Base-by-base conservation (phyloP, 495 filamentous ascomycete genomes). In the Glarea lozoyensis region DNA sequence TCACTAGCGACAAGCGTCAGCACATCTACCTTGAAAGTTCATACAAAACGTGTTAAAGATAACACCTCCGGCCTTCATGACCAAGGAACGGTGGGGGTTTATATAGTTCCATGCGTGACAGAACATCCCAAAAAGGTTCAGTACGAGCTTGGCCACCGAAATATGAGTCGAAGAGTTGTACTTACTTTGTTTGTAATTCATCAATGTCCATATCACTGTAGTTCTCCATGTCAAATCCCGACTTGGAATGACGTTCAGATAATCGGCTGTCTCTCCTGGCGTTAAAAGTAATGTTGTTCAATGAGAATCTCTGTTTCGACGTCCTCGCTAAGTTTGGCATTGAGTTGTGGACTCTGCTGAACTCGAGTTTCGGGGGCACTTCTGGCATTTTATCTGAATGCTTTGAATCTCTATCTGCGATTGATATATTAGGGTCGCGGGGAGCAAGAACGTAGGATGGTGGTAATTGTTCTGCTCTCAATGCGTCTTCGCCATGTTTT, bases 161-260 rank as follows among this genome's bases (percentile, higher is more conserved):
- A n/a, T n/a, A n/a, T n/a, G n/a, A n/a, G n/a, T n/a, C n/a, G n/a
- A n/a, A n/a, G n/a, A n/a, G n/a, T n/a, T n/a, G n/a, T n/a, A n/a
- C n/a, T 16, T 44, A n/a, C 34, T 57, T 37, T 31, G 30, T 42
- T 24, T 61, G 56, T 33, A 61, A 48, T 32, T 61, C 58, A 35
- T 63, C 60, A 25, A 54, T 52, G 32, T 61, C 56, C 49, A 52
- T 56, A 22, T 49, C 42, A 16, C 39, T 43, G 17, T 38, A 22
- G n/a, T 46, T 35, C 2, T 16, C 34, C 30, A 47, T 24, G 32
- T 42, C 29, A 17, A 40, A 37, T 21, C 17, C 31, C 17, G n/a
- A 13, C 17, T 16, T 11, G n/a, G 4, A 11, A 7, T 11, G 31
- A 13, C 17, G n/a, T 34, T 34, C n/a, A n/a, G n/a, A n/a, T n/a